Evolutionary conservation across 1,139 yeast genomes (phyloP), one percentile per base, ranked within the genome.

Genomic region (Diutina rugosa): DNA sequence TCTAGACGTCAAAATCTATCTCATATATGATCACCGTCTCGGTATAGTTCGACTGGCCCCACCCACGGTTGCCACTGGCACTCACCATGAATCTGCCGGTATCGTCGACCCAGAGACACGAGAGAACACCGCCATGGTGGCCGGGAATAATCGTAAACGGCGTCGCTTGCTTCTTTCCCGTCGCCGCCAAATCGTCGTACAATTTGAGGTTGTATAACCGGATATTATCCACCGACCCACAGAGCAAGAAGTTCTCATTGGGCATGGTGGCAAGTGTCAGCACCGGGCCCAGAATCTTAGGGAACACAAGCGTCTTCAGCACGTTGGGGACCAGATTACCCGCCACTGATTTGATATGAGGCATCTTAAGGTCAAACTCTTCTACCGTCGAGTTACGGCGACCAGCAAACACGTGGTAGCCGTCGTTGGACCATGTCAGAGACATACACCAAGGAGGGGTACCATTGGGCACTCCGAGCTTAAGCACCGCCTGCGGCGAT

Each of bases 401-500:
- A 0, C 99, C 99, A 3, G 85, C 90, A 64, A 78, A 93, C 14
- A 91, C 78, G 54, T 74, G 76, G 58, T 88, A 85, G 8, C 99
- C 99, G 63, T 85, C 85, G 57, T 77, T 76, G 6, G 96, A 85
- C 98, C 98, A 95, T 56, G 90, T 81, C 0, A 96, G 84, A n/a
- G 90, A 80, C 80, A 87, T 85, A 69, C 96, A 87, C 98, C 98
- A 93, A 0, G 99, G 99, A 0, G 98, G 97, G 0, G 84, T 79
- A 0, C 82, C 82, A 6, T 78, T 74, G 0, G 90, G 82, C 3
- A 84, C 80, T 1, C 83, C 82, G 28, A 87, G 69, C 55, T 68
- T 66, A 47, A 79, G 73, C 3, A 85, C 76, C 1, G 78, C 68
- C 9, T 54, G 41, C 4, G 58, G 58, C n/a, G 56, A 56, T 59